Base-by-base conservation (phyloP, 345 rosid genomes). In the Diplotaxis tenuifolia region DNA sequence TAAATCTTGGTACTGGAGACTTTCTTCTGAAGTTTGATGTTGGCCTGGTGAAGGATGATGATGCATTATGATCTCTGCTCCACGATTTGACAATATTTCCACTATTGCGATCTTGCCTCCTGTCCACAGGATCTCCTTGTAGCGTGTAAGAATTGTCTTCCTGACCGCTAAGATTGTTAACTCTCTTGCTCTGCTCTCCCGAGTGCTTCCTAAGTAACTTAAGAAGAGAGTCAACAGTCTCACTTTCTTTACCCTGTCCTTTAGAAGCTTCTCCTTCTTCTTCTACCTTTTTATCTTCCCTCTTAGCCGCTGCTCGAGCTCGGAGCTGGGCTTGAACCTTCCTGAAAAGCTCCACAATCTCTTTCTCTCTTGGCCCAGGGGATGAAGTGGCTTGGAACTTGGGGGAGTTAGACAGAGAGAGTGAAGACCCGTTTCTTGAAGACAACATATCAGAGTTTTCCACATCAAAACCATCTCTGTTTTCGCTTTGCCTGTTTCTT, bases 301-400 rank as follows among this genome's bases (percentile, higher is more conserved):
- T 86, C 78, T 84, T 88, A 50, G 75, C 67, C 0, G 82, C 90
- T 53, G 96, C 93, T 86, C 92, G 85, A 75, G 88, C 89, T 60
- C 96, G 86, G 70, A 95, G 96, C 76, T 86, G 91, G 76, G 87
- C 79, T 70, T 95, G 99, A 59, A 91, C 96, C 82, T 95, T 88
- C 79, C 84, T 84, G 81, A 95, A 95, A 65, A 92, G 86, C 72
- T 95, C 87, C 40, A 88, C 93, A 67, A 95, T 88, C 81, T 95
- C 97, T 85, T 88, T 86, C 83, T 95, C 96, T 75, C 80, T 85
- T 16, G 82, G 86, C 38, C 93, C 91, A 4, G 97, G 96, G 71
- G 87, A 65, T 16, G 96, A 86, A 49, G 87, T 88, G 68, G 93
- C 88, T 71, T 88, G 97, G 66, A 80, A 86, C 64, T 85, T 92